Base-by-base conservation (phyloP, 805 yeast species). In the Starmerella stellata region DNA sequence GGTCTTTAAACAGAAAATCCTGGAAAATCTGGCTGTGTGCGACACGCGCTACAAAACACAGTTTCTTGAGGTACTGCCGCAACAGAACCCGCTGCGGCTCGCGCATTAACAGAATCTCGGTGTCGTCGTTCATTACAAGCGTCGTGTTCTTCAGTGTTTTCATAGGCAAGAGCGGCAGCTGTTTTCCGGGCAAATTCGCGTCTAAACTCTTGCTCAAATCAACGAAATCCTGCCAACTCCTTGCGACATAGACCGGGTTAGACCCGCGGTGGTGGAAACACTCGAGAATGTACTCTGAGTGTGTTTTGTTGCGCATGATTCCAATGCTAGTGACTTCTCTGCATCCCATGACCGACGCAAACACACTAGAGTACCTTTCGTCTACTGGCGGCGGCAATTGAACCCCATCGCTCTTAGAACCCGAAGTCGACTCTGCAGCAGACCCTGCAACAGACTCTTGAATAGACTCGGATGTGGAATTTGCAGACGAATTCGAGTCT, bases 31-130 rank as follows among this genome's bases (percentile, higher is more conserved):
- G 58, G 30, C 74, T 68, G 36, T 67, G 65, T 1, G 73, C 61
- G 0, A 81, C 65, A 34, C 72, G 75, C 4, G 70, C 64, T 33
- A 70, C 68, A 25, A 66, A 60, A 8, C 69, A 51, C 15, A 85
- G 56, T 1, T 65, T 55, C 21, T 66, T 61, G 35, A 87, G 51
- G 50, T 79, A 87, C 0, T 82, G 79, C 35, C 95, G 64, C 34
- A 87, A 62, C 0, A 92, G 70, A 8, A 82, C 64, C 32, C 96
- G 63, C 47, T 81, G 68, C 46, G 73, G 75, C 54, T 87, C 96
- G 21, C 92, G 66, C 2, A 74, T 69, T 23, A 79, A 61, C 28
- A 52, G 55, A 5, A 43, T 42, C 16, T 38, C 42, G 13, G 28
- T 25, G 18, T n/a, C 23, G 20, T 41, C 45, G 8, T 40, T 42